Evolutionary conservation across 2,329 filamentous ascomycete species (phyloP).

Genomic region (Exutisphaerella laricina): DNA sequence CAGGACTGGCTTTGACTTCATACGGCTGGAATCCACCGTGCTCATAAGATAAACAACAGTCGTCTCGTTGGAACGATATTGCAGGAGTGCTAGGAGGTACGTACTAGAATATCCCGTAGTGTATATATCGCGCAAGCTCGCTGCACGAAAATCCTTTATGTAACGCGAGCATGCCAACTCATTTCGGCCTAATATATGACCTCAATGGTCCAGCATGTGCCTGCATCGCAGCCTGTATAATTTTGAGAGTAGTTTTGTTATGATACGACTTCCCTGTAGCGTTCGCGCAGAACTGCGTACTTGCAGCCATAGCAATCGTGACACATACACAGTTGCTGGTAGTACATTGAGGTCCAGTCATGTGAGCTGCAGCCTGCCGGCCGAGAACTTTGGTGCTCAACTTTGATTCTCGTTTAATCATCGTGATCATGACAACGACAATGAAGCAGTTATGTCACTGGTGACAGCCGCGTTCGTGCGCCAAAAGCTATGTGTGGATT

Average conservation of each 20-base stretch:
- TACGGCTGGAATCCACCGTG: no score
- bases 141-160: background rate
- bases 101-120: no score
- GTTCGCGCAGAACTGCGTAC: background rate
- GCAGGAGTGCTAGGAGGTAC: no score
- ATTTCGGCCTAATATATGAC: background rate
- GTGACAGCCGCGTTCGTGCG: constrained; percentile 49
- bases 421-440: background rate
- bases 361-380: background rate
- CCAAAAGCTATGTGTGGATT: constrained; percentile 75
- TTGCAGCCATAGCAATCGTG: no score
- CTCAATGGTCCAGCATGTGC: background rate
- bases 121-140: no score
- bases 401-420: background rate
- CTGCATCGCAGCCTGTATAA: no score
- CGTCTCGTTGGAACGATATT: no score
- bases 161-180: background rate
- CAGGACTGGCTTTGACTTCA: no score
- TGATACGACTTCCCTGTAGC: background rate
- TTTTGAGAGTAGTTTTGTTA: no score
- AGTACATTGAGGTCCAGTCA: background rate
- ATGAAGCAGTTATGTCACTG: constrained; percentile 15
- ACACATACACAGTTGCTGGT: no score
- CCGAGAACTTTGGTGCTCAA: background rate
- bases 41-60: no score